Evolutionary conservation across 1,284 basidiomycete species (phyloP).

Genomic region (Apiotrichum porosum): DNA sequence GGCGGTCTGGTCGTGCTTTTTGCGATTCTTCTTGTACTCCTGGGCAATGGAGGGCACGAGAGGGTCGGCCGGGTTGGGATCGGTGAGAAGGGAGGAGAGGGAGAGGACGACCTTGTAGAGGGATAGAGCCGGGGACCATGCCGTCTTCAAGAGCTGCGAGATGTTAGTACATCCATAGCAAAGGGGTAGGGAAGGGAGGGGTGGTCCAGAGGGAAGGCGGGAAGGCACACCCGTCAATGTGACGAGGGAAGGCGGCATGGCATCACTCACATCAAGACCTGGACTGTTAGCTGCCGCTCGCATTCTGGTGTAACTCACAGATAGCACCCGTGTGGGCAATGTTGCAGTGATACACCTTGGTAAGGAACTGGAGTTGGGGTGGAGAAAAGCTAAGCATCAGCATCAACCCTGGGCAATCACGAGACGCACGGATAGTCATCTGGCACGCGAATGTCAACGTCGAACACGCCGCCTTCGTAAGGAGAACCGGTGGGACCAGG

Average conservation of each 20-base stretch:
- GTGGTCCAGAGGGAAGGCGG: neutral
- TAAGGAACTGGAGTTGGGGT: conserved; percentile 70
- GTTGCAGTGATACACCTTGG: conserved; percentile 91
- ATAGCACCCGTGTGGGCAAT: conserved; percentile 61
- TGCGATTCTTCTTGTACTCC: conserved; percentile 83
- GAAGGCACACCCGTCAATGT: too few relatives aligned
- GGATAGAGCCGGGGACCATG: conserved; percentile 85
- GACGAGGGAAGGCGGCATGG: neutral
- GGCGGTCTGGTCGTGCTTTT: conserved; percentile 85
- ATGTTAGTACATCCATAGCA: neutral
- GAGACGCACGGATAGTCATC: conserved; percentile 73
- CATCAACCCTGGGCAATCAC: neutral
- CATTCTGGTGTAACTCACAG: conserved; percentile 31
- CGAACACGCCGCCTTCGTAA: conserved; percentile 81
- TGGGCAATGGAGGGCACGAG: conserved; percentile 56
- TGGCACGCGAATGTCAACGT: conserved; percentile 66
- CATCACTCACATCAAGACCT: conserved; percentile 45
- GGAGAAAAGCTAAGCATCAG: conserved; percentile 64
- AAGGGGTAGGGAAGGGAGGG: neutral
- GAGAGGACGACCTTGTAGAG: conserved; percentile 89
- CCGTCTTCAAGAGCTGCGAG: conserved; percentile 74
- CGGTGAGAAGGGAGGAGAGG: conserved; percentile 94
- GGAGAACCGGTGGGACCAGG: conserved; percentile 79
- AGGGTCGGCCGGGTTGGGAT: conserved; percentile 89
- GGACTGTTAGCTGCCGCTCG: conserved; percentile 7